Evolutionary conservation across 1,139 yeast genomes (phyloP).

Genomic region (Suhomyces choctaworum): DNA sequence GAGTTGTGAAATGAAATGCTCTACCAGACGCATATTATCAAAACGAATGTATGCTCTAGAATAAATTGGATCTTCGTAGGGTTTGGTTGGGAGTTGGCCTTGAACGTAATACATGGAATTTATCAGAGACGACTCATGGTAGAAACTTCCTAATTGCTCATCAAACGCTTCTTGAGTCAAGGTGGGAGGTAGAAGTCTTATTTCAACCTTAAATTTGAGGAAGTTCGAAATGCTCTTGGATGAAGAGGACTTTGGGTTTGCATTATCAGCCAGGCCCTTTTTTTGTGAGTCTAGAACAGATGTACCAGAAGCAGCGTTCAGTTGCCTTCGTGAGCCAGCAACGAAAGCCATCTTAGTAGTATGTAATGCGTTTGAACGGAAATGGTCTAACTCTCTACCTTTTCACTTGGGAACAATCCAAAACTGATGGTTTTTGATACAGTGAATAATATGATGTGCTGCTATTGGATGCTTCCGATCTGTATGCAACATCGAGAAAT

Average conservation of each 20-base stretch:
- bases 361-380: too few species aligned
- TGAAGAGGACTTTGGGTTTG: not conserved
- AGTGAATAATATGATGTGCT: too few species aligned
- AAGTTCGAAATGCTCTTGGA: not conserved
- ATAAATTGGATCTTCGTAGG: constrained; percentile 29
- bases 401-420: too few species aligned
- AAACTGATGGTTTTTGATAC: too few species aligned
- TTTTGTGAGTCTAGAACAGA: not conserved
- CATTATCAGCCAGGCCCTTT: not conserved
- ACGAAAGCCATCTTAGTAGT: not conserved
- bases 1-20: constrained; percentile 18
- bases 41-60: constrained; percentile 34
- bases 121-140: constrained; percentile 17
- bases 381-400: too few species aligned
- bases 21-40: constrained; percentile 15
- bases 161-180: constrained; percentile 27
- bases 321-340: not conserved
- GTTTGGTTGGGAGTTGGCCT: constrained; percentile 29
- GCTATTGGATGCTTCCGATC: too few species aligned
- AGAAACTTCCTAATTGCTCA: constrained; percentile 17
- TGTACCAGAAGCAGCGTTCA: not conserved
- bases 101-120: constrained; percentile 30
- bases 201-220: constrained; percentile 23
- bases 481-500: too few species aligned
- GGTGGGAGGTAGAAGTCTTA: constrained; percentile 39